phyloP scores from a whole-genome alignment of 192 early-diverging fungal genomes.

The Entomortierella lignicola region DNA sequence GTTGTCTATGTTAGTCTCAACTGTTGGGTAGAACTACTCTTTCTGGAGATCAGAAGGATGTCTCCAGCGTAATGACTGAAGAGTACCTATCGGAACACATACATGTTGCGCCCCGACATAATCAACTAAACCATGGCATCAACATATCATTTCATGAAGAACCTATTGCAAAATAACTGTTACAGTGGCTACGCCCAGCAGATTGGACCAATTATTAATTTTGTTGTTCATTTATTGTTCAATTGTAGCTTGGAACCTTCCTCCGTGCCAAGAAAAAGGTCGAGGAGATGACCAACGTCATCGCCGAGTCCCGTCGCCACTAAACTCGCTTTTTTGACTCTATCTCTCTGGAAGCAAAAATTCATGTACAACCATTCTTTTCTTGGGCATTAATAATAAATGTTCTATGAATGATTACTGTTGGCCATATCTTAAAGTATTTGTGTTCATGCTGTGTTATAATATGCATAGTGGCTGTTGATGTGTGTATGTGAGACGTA shows the following conservation, averaged over 20 bases:
- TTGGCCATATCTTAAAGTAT: constrained; percentile 3
- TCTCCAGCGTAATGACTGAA: no score
- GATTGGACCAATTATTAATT: not conserved
- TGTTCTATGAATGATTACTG: constrained; percentile 3
- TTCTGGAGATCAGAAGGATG: no score
- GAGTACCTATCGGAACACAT: no score
- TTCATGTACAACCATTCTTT: constrained; percentile 9
- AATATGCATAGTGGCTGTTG: no score
- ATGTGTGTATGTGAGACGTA: no score
- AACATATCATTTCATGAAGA: no score
- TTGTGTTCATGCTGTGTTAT: not conserved
- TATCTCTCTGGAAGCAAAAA: not conserved
- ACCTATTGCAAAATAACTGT: not conserved
- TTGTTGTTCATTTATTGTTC: no score
- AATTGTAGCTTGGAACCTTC: constrained; percentile 88
- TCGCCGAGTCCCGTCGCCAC: constrained; percentile 91
- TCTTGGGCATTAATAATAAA: constrained; percentile 15
- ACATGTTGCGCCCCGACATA: no score
- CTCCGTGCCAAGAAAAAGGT: constrained; percentile 98
- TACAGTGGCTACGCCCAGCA: no score
- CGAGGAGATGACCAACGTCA: constrained; percentile 94
- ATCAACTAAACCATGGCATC: no score
- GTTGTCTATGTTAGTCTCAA: no score
- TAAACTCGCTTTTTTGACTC: constrained; percentile 24
- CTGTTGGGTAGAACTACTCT: no score